Evolutionary conservation across 2,329 filamentous ascomycete genomes (phyloP).

Genomic region (Hymenoscyphus albidus): DNA sequence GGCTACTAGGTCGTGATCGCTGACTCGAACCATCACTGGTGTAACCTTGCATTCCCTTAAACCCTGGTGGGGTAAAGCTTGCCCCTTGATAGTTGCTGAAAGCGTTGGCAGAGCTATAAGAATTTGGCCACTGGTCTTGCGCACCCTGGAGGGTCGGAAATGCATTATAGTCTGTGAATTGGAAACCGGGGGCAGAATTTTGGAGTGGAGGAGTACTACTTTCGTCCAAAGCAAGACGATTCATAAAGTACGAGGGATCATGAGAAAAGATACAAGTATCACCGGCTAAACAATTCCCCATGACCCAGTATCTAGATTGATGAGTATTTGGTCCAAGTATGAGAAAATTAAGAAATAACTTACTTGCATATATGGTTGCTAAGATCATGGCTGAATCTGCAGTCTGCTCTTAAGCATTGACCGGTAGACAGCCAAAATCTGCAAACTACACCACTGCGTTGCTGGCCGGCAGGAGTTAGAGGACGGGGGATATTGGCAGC

Average conservation of each 20-base stretch:
- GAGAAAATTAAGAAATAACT: slow-evolving; percentile 37
- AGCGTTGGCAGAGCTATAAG: slow-evolving; percentile 38
- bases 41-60: slow-evolving; percentile 58
- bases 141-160: slow-evolving; percentile 73
- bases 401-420: slow-evolving; percentile 93
- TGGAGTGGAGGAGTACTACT: slow-evolving; percentile 61
- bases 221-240: slow-evolving; percentile 71
- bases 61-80: slow-evolving; percentile 64
- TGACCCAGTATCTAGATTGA: slow-evolving; percentile 77
- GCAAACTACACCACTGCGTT: slow-evolving; percentile 86
- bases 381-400: slow-evolving; percentile 93
- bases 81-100: slow-evolving; percentile 49
- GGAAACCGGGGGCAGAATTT: slow-evolving; percentile 59
- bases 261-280: slow-evolving; percentile 96
- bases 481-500: slow-evolving; percentile 67
- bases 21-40: slow-evolving; percentile 61
- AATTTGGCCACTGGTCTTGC: slow-evolving; percentile 55
- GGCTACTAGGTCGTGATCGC: slow-evolving; percentile 79
- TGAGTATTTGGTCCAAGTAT: slow-evolving; percentile 16
- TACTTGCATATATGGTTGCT: slow-evolving; percentile 98
- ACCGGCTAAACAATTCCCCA: slow-evolving; percentile 90
- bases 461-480: slow-evolving; percentile 68
- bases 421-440: slow-evolving; percentile 95
- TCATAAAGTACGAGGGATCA: slow-evolving; percentile 83
- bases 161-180: slow-evolving; percentile 77